Conservation (phyloP, 495 filamentous ascomycete species). For the Cenococcum geophilum region DNA sequence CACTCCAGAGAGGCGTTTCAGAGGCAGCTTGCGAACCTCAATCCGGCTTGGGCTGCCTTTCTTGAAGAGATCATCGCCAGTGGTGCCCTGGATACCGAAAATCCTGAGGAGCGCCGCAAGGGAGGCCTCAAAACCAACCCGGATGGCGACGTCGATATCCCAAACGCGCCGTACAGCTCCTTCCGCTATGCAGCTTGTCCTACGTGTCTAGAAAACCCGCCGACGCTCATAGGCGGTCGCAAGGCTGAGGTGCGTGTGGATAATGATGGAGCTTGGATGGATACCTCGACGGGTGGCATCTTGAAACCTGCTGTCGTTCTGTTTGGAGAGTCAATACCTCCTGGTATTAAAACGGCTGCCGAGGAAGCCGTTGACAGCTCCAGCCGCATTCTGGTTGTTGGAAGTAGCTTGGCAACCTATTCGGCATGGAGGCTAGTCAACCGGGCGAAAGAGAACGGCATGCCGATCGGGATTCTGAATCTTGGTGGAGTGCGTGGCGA, state of each 20-base stretch:
- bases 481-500: slow-evolving; percentile 41
- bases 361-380: slow-evolving; percentile 74
- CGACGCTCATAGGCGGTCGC: slow-evolving; percentile 51
- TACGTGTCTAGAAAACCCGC: slow-evolving; percentile 64
- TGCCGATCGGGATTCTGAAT: slow-evolving; percentile 60
- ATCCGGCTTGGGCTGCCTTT: slow-evolving; percentile 80
- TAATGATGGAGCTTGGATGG: slow-evolving; percentile 69
- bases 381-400: slow-evolving; percentile 67
- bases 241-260: slow-evolving; percentile 62
- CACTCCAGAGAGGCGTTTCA: slow-evolving; percentile 63
- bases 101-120: slow-evolving; percentile 60
- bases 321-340: slow-evolving; percentile 85
- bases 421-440: slow-evolving; percentile 88
- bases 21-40: slow-evolving; percentile 63
- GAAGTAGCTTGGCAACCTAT: slow-evolving; percentile 87
- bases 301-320: slow-evolving; percentile 89
- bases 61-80: slow-evolving; percentile 60
- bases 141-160: slow-evolving; percentile 92
- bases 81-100: slow-evolving; percentile 71
- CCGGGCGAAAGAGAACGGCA: slow-evolving; percentile 69
- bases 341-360: slow-evolving; percentile 62
- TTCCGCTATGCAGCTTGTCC: slow-evolving; percentile 92
- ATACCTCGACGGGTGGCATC: slow-evolving; percentile 65
- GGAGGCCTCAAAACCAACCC: slow-evolving; percentile 79
- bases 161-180: slow-evolving; percentile 74